Evolutionary conservation across 495 filamentous ascomycete genomes (phyloP), one percentile per base, ranked within the genome.

Genomic region (Penicillium macrosclerotiorum): DNA sequence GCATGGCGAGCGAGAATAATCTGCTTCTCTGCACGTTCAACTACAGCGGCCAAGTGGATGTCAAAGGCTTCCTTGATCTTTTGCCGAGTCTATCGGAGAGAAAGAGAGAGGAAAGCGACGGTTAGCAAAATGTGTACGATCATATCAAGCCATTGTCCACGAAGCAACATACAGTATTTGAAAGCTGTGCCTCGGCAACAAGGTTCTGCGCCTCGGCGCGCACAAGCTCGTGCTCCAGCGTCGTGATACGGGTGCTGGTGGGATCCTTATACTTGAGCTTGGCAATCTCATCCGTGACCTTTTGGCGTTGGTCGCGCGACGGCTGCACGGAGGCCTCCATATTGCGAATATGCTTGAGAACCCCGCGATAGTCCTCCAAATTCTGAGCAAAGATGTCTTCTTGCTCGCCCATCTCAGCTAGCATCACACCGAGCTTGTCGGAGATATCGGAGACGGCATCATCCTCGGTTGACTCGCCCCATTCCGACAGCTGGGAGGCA

Each of bases 21-120:
- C 67, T 96, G 92, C 73, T 97, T 97, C 69, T 97, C 93, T 8
- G 89, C 89, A 32, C 92, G 87, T 71, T 97, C 93, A 54, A 97
- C 90, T 9, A 88, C 84, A 25, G 89, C 91, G 8, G 86, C 81
- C 47, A 91, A 83, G 54, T 96, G 90, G 42, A 86, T 64, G 51
- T 89, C 88, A 64, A 89, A 96, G 30, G 93, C 90, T 70, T 95
- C 88, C 66, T 94, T 95, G 54, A 97, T 73, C 67, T 96, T 97
- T 57, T 88, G 83, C 35, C 93, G 82, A 9, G 93, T 97, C 84
- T 91, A 49, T 12, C 37, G 12, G 14, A 20, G n/a, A 36, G 29
- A 26, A 13, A 19, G 12, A 17, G 31, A 8, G 13, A 34, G n/a
- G n/a, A n/a, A n/a, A n/a, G n/a, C n/a, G n/a, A n/a, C n/a, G n/a